Base-by-base conservation (phyloP, 2,329 filamentous ascomycete species). In the Trichophyton simii region DNA sequence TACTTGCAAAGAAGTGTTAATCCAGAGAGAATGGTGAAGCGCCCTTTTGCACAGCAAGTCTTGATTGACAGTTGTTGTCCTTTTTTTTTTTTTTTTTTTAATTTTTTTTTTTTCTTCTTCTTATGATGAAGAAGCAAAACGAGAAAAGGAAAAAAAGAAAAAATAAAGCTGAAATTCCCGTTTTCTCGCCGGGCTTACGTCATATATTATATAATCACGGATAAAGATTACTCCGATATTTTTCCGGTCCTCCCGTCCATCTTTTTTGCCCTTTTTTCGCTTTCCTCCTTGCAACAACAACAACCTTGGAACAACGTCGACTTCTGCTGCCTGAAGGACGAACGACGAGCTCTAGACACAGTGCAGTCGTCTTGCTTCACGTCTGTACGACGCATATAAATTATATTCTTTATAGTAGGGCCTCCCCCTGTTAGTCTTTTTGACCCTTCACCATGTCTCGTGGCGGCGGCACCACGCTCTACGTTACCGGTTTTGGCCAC, bases 401-500 rank as follows among this genome's bases (percentile, higher is more conserved):
- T 28, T 22, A 50, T 50, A 9, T 50, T 50, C 25, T 50, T 9
- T 38, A 38, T 38, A 38, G 20, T 52, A 52, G 46, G 46, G 13
- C 46, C 25, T 52, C 46, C 52, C 50, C 13, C 22, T n/a, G 46
- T 55, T 38, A 13, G 8, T 38, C 34, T 52, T 52, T 15, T 22
- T 22, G 46, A 52, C 22, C 28, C 52, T 44, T 55, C 67, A 75
- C 60, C 73, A 96, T 96, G 91, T 96, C 91, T 85, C 89, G 91
- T 75, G 86, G 88, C 76, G 77, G 78, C 63, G 87, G 90, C 70
- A 95, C 89, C 64, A 97, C 92, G 62, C 89, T 97, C 69, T 97
- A 97, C 82, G 92, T 97, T 78, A 96, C 91, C 73, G 94, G 94
- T 83, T 99, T 99, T 79, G 95, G 92, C 84, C 91, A 96, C 79